Conservation (phyloP, 768 basidiomycete genomes). For the Suillus bovinus region DNA sequence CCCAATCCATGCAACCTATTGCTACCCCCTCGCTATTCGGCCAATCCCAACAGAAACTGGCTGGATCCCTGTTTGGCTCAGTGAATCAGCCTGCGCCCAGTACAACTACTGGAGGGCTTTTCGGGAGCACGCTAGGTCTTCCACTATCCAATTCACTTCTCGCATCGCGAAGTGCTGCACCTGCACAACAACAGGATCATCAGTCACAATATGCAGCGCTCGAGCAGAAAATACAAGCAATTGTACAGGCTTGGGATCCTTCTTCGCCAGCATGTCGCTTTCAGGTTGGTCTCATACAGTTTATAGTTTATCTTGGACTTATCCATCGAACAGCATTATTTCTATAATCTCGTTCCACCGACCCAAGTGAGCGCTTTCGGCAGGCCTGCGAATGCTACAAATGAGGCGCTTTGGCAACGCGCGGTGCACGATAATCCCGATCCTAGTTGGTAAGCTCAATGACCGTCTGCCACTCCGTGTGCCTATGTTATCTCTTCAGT, state of each 20-base stretch:
- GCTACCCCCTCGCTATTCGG: slow-evolving; percentile 19
- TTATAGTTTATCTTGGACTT: slow-evolving; percentile 1
- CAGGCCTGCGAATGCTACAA: slow-evolving; percentile 69
- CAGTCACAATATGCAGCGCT: slow-evolving; percentile 58
- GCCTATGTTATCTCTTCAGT: slow-evolving; percentile 36
- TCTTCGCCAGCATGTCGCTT: slow-evolving; percentile 71
- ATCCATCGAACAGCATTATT: slow-evolving; percentile 56
- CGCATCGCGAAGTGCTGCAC: slow-evolving; percentile 38
- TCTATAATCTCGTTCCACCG: slow-evolving; percentile 84
- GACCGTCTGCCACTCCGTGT: not conserved
- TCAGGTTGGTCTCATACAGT: slow-evolving; percentile 51
- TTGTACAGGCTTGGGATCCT: slow-evolving; percentile 74
- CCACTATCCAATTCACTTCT: slow-evolving; percentile 39
- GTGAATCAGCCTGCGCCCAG: slow-evolving; percentile 20
- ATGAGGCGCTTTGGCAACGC: slow-evolving; percentile 76
- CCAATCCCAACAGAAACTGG: slow-evolving; percentile 22
- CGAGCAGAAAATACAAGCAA: slow-evolving; percentile 58
- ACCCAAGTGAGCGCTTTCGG: slow-evolving; percentile 63
- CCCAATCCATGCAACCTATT: slow-evolving; percentile 15
- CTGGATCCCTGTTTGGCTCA: slow-evolving; percentile 33
- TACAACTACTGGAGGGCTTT: slow-evolving; percentile 32
- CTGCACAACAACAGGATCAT: slow-evolving; percentile 55
- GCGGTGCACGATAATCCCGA: slow-evolving; percentile 83
- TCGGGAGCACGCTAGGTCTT: slow-evolving; percentile 34
- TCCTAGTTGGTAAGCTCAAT: slow-evolving; percentile 59